phyloP scores from a whole-genome alignment of 1,139 yeast genomes.

The Scheffersomyces lignicola region DNA sequence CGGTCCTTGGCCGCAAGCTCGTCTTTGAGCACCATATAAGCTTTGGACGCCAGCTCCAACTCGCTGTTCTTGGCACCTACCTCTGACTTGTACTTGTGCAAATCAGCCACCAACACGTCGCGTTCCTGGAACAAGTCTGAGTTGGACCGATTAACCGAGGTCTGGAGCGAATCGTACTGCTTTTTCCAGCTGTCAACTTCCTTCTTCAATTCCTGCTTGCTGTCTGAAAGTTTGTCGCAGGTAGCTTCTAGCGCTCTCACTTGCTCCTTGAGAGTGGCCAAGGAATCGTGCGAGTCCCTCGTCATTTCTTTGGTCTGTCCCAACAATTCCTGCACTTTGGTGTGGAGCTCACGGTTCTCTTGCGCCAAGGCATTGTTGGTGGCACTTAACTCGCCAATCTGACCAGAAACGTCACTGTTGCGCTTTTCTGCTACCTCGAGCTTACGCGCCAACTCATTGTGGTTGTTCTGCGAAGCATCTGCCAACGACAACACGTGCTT shows the following conservation, averaged over 20 bases:
- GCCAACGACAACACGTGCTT: background rate
- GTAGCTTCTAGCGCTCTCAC: background rate
- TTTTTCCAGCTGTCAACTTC: constrained; percentile 10
- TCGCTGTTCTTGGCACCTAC: background rate
- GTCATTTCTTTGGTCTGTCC: background rate
- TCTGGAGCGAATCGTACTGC: constrained; percentile 8
- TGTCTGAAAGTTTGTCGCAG: background rate
- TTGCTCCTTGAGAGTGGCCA: background rate
- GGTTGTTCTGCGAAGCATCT: background rate
- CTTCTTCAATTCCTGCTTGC: constrained; percentile 3
- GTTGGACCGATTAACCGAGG: background rate
- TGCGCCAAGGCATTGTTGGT: background rate
- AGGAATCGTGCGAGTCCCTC: background rate
- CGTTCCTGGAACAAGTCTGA: background rate
- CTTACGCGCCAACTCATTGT: background rate
- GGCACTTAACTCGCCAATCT: background rate
- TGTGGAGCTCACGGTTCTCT: background rate
- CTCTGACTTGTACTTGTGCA: background rate
- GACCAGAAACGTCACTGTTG: background rate
- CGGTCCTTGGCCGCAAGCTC: background rate
- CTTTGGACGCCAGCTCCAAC: background rate
- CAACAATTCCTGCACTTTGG: background rate
- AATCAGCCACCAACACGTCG: background rate
- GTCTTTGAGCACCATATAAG: background rate
- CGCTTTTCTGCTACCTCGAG: background rate